Percentiles rank a stretch among this genome's conserved stretches.
These are phyloP conservation scores for Solanum okadae DNA, from an alignment of 257 asterid species.

Conservation along the genomic window DNA sequence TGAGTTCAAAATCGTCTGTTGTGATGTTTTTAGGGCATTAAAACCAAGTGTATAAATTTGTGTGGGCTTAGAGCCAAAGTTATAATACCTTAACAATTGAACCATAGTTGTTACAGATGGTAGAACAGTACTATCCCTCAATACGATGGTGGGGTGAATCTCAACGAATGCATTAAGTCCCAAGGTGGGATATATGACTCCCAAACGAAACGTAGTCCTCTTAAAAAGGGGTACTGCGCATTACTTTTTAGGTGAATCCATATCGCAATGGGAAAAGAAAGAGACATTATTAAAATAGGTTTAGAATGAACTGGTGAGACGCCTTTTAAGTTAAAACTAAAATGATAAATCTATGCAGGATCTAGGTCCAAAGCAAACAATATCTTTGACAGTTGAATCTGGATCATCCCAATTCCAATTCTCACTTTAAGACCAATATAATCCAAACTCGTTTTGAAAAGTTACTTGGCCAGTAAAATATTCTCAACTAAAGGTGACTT, in stretches of 20 bases:
- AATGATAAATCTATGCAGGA: rapidly evolving
- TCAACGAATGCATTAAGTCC: neutral
- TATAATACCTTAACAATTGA: neutral
- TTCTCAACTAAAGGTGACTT: neutral
- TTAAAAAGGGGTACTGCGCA: rapidly evolving
- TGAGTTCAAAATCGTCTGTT: rapidly evolving
- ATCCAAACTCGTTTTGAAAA: neutral
- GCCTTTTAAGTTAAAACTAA: neutral
- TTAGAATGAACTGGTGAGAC: neutral
- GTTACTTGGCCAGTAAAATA: neutral
- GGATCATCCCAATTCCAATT: neutral
- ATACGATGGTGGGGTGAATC: neutral
- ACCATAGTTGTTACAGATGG: neutral
- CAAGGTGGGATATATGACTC: neutral
- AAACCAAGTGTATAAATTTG: neutral
- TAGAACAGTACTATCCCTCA: neutral
- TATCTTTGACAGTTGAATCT: neutral
- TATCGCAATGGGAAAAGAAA: neutral
- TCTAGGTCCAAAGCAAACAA: neutral
- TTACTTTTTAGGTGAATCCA: neutral
- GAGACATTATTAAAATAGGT: neutral
- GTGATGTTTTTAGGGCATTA: neutral
- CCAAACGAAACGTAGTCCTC: rapidly evolving
- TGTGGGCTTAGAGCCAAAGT: neutral
- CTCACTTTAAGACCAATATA: neutral